Conservation (phyloP, 192 early-diverging fungal genomes). For the Coemansia sp. region DNA sequence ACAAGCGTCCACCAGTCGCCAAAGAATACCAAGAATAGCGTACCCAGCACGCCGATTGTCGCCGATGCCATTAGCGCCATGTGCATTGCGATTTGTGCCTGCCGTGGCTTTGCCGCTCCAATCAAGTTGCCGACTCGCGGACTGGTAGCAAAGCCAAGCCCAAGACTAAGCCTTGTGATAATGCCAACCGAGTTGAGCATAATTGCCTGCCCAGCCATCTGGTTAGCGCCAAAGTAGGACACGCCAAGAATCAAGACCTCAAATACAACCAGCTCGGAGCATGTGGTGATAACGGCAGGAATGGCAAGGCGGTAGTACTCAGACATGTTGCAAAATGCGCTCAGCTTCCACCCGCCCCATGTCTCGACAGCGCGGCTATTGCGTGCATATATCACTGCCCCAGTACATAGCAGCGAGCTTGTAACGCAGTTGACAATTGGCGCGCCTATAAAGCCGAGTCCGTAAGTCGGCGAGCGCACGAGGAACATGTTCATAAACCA, state of each 20-base stretch:
- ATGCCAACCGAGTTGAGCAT: slow-evolving; percentile 54
- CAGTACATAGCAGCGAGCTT: slow-evolving; percentile 67
- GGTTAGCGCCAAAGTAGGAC: slow-evolving; percentile 57
- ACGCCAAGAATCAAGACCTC: slow-evolving; percentile 48
- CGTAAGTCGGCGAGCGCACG: slow-evolving; percentile 64
- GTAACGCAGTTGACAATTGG: slow-evolving; percentile 74
- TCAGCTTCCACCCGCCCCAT: slow-evolving; percentile 70
- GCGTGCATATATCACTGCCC: slow-evolving; percentile 62
- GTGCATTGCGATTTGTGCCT: slow-evolving; percentile 12
- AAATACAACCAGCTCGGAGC: slow-evolving; percentile 60
- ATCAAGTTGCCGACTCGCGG: slow-evolving; percentile 57
- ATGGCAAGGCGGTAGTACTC: slow-evolving; percentile 63
- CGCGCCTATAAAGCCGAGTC: slow-evolving; percentile 80
- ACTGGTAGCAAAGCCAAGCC: slow-evolving; percentile 54
- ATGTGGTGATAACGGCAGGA: slow-evolving; percentile 73
- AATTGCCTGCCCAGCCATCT: slow-evolving; percentile 61
- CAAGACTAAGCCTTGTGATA: slow-evolving; percentile 54
- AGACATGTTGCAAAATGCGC: slow-evolving; percentile 38
- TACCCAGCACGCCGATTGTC: slow-evolving; percentile 1
- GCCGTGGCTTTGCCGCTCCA: slow-evolving; percentile 36
- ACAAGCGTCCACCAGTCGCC: slow-evolving; percentile 50
- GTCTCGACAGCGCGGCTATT: slow-evolving; percentile 55
- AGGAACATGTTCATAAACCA: slow-evolving; percentile 70
- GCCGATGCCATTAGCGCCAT: slow-evolving; percentile 15
- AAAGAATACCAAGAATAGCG: neutral